A percentile compares a stretch with the other conserved stretches of the same genome.
phyloP scores from a whole-genome alignment of 495 filamentous ascomycete genomes.

The Chaetomium tenue region DNA sequence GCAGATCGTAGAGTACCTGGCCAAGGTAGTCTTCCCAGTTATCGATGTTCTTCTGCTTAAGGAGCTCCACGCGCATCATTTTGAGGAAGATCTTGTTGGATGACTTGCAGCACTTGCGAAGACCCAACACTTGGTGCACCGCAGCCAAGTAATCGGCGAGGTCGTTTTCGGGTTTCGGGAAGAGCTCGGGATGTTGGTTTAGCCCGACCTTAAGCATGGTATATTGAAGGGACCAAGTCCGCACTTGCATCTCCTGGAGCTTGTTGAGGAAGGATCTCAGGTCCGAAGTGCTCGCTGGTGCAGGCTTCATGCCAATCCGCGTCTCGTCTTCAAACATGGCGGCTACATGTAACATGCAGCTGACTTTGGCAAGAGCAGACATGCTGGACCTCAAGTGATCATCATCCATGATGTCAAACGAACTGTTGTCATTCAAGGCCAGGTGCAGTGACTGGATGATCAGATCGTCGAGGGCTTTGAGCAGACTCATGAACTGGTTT shows the following conservation, averaged over 20 bases:
- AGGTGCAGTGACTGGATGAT: conserved; percentile 62
- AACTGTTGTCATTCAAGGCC: conserved; percentile 64
- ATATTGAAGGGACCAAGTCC: conserved; percentile 78
- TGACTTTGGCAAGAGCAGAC: conserved; percentile 62
- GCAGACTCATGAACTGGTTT: conserved; percentile 65
- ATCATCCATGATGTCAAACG: conserved; percentile 81
- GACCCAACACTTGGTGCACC: conserved; percentile 81
- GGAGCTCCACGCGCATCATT: conserved; percentile 77
- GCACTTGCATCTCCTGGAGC: conserved; percentile 84
- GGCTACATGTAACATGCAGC: conserved; percentile 71
- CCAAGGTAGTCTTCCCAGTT: conserved; percentile 75
- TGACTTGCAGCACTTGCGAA: conserved; percentile 81
- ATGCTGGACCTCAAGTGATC: conserved; percentile 69
- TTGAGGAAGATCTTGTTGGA: conserved; percentile 84
- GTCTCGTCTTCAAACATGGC: conserved; percentile 80
- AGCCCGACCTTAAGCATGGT: conserved; percentile 73
- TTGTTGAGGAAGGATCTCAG: conserved; percentile 62
- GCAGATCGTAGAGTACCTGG: conserved; percentile 84
- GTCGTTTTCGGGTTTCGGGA: conserved; percentile 63
- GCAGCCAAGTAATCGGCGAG: conserved; percentile 69
- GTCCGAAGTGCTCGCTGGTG: conserved; percentile 36
- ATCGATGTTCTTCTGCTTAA: conserved; percentile 60
- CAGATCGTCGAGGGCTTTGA: conserved; percentile 74
- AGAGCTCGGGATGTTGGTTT: conserved; percentile 60
- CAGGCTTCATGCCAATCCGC: conserved; percentile 62